A percentile compares a stretch with the other conserved stretches of the same genome.
These are phyloP conservation scores for Phytophthora fragariaefolia DNA, from an alignment of 352 stramenopile species.

Conservation along the genomic window DNA sequence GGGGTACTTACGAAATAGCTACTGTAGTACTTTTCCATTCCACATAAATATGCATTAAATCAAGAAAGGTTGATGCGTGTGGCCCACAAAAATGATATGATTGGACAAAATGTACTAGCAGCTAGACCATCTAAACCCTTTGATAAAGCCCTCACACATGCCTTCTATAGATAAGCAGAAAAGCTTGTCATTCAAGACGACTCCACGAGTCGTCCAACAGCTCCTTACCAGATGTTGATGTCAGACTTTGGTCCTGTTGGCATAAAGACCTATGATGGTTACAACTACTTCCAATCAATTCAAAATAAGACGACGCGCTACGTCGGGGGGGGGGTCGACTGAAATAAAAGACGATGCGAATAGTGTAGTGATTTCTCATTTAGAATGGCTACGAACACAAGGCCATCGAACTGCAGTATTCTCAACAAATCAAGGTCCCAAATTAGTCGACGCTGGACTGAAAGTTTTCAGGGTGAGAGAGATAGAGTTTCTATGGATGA, in stretches of 20 bases:
- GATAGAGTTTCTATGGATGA: slow-evolving; percentile 4
- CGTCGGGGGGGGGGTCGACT: neutral
- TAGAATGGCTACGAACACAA: slow-evolving; percentile 4
- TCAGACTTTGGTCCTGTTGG: slow-evolving; percentile 6
- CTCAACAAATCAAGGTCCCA: neutral
- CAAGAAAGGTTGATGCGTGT: too few species aligned
- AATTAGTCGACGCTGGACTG: neutral
- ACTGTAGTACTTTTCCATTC: too few species aligned
- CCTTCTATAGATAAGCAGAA: too few species aligned
- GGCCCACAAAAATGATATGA: too few species aligned
- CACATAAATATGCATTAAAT: too few species aligned
- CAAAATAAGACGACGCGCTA: slow-evolving; percentile 4
- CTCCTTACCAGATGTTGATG: slow-evolving; percentile 11
- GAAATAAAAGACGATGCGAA: neutral
- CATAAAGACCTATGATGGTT: neutral
- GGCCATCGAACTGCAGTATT: slow-evolving; percentile 1
- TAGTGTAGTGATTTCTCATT: neutral
- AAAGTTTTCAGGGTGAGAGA: slow-evolving; percentile 2
- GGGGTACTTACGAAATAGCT: too few species aligned
- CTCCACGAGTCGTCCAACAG: neutral
- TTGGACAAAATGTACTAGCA: too few species aligned
- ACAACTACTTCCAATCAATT: slow-evolving; percentile 1
- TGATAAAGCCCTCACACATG: too few species aligned
- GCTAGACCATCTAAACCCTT: too few species aligned
- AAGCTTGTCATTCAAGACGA: neutral